Conservation (phyloP, 352 stramenopile species). For the Stramenopiles sp. region DNA sequence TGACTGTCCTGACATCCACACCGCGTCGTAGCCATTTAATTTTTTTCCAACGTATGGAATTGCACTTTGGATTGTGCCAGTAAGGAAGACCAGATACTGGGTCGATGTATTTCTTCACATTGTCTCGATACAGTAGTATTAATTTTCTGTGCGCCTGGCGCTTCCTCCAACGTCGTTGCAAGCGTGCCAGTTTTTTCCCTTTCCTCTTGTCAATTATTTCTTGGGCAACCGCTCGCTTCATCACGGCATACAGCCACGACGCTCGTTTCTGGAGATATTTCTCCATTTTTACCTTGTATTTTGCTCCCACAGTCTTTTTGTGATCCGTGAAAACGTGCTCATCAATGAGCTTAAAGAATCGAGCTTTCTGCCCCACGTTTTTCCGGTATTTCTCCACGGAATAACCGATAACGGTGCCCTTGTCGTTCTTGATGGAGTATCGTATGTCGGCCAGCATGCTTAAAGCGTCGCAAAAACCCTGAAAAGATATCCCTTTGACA, state of each 20-base stretch:
- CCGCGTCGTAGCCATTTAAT: neutral
- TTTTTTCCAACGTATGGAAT: neutral
- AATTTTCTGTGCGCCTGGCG: neutral
- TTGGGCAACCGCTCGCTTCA: neutral
- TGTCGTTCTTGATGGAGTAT: neutral
- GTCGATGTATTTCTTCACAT: slow-evolving; percentile 1
- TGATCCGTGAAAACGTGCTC: neutral
- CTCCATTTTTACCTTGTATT: neutral
- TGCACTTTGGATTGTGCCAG: slow-evolving; percentile 3
- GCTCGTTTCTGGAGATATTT: neutral
- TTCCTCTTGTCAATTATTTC: neutral
- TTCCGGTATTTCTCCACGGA: neutral
- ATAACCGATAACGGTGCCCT: neutral
- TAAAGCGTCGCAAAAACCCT: neutral
- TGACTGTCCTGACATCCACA: neutral
- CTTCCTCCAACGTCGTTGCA: neutral
- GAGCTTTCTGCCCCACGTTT: neutral
- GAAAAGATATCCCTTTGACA: slow-evolving; percentile 3
- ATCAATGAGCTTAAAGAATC: slow-evolving; percentile 6
- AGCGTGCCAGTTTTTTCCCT: neutral
- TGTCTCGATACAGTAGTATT: neutral
- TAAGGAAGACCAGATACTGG: neutral
- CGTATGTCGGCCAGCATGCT: neutral
- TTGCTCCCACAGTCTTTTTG: neutral
- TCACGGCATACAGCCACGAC: neutral